A percentile compares a stretch with the other conserved stretches of the same genome.
phyloP scores from a whole-genome alignment of 2,329 filamentous ascomycete species.

The Talaromyces sp. region DNA sequence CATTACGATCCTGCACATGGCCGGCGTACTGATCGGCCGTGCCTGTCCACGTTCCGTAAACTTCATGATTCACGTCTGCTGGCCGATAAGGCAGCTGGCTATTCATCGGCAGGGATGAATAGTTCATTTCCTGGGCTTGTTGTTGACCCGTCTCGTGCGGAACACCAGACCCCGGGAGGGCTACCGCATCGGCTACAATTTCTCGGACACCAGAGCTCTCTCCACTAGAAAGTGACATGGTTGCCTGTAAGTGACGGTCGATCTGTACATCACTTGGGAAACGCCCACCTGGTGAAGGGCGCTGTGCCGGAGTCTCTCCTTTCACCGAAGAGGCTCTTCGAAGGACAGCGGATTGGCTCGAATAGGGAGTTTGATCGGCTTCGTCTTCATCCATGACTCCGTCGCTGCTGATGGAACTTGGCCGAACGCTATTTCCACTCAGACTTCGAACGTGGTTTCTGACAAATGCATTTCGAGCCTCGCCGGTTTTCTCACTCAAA shows the following conservation, averaged over 20 bases:
- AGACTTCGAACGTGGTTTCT: conserved; percentile 73
- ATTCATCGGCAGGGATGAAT: conserved; percentile 3
- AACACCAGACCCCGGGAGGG: conserved; percentile 49
- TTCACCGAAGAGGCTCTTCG: conserved; percentile 35
- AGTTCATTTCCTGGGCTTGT: conserved; percentile 22
- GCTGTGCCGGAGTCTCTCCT: conserved; percentile 50
- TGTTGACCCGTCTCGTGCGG: conserved; percentile 35
- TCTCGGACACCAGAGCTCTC: conserved; percentile 68
- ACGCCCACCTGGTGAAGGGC: conserved; percentile 87
- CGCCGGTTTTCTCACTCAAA: conserved; percentile 81
- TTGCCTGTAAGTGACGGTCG: conserved; percentile 76
- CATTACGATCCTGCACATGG: conserved; percentile 17
- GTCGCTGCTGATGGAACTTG: conserved; percentile 66
- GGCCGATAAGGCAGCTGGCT: conserved; percentile 15
- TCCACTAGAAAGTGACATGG: conserved; percentile 75
- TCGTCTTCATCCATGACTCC: conserved; percentile 73
- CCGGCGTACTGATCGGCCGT: background rate
- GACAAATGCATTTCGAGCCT: conserved; percentile 84
- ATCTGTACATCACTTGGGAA: conserved; percentile 93
- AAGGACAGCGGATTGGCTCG: conserved; percentile 50
- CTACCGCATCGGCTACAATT: conserved; percentile 57
- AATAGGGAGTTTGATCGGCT: conserved; percentile 62
- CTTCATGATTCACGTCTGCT: conserved; percentile 30
- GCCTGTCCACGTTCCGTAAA: conserved; percentile 53
- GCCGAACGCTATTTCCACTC: conserved; percentile 59